Evolutionary conservation across 768 basidiomycete species (phyloP).

Genomic region (Naganishia randhawae): DNA sequence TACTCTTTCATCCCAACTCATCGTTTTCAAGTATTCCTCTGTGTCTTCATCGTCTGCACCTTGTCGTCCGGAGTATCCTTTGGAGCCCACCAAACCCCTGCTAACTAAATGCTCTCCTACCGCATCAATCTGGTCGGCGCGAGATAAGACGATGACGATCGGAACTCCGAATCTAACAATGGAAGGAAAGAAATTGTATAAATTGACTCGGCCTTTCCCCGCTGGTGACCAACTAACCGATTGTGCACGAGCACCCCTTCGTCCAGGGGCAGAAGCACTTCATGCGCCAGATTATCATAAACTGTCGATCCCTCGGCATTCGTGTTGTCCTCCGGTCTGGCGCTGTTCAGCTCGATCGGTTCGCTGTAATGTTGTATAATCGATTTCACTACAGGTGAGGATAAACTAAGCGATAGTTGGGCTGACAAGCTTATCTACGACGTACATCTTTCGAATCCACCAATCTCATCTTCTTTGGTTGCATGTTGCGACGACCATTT

Average conservation of each 20-base stretch:
- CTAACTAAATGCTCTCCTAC: conserved; percentile 71
- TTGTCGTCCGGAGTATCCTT: conserved; percentile 67
- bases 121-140: conserved; percentile 85
- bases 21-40: conserved; percentile 32
- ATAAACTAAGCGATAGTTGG: conserved; percentile 17
- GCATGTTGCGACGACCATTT: conserved; percentile 62
- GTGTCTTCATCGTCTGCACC: conserved; percentile 30
- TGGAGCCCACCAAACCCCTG: conserved; percentile 86
- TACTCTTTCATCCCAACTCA: conserved; percentile 74
- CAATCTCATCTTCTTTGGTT: conserved; percentile 55
- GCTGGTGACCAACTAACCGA: conserved; percentile 40
- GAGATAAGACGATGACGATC: conserved; percentile 83
- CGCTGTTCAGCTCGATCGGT: conserved; percentile 59
- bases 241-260: conserved; percentile 84
- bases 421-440: conserved; percentile 29
- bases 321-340: conserved; percentile 54
- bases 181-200: neutral
- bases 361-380: conserved; percentile 87
- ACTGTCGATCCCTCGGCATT: conserved; percentile 53
- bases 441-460: conserved; percentile 77
- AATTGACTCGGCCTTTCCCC: neutral
- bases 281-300: conserved; percentile 41
- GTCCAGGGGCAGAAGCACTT: conserved; percentile 74
- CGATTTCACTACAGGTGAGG: conserved; percentile 64
- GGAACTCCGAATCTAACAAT: conserved; percentile 61